A percentile compares a stretch with the other conserved stretches of the same genome.
Evolutionary conservation across 768 basidiomycete genomes (phyloP).

Genomic region (Naematelia encephala): DNA sequence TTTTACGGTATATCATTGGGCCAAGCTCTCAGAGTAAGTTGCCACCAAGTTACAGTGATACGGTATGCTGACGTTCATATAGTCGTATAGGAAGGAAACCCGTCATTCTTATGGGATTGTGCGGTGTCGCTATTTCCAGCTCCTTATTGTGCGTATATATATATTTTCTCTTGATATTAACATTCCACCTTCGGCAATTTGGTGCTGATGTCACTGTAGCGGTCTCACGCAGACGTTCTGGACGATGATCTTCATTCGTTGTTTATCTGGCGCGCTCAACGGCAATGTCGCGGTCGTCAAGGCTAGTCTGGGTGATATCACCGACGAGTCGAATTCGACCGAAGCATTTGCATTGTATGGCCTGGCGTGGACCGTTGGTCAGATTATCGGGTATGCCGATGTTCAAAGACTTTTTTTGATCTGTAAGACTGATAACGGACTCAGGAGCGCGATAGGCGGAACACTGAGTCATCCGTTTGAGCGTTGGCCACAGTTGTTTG

Average conservation of each 20-base stretch:
- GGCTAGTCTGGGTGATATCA: conserved; percentile 48
- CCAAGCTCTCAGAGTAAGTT: conserved; percentile 49
- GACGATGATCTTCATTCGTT: conserved; percentile 44
- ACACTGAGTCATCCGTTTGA: conserved; percentile 47
- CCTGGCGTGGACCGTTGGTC: conserved; percentile 47
- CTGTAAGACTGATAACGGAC: neutral
- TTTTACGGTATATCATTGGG: conserved; percentile 51
- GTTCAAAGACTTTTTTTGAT: too few species aligned
- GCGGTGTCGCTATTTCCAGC: conserved; percentile 45
- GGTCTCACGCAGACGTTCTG: conserved; percentile 44
- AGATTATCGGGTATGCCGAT: conserved; percentile 40
- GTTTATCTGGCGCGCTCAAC: conserved; percentile 44
- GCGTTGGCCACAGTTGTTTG: conserved; percentile 37
- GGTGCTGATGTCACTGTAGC: conserved; percentile 18
- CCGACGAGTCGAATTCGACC: conserved; percentile 47
- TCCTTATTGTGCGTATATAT: conserved; percentile 41
- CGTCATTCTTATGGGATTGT: conserved; percentile 46
- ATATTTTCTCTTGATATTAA: neutral
- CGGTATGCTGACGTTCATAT: conserved; percentile 1
- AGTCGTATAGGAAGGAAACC: conserved; percentile 49
- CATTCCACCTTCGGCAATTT: neutral
- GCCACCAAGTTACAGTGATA: neutral
- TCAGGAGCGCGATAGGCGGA: conserved; percentile 37
- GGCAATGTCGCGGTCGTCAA: conserved; percentile 49
- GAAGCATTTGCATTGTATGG: conserved; percentile 50